These are phyloP conservation scores for Penicillium sp. DNA, from an alignment of 2,329 filamentous ascomycete species.

Conservation along the genomic window DNA sequence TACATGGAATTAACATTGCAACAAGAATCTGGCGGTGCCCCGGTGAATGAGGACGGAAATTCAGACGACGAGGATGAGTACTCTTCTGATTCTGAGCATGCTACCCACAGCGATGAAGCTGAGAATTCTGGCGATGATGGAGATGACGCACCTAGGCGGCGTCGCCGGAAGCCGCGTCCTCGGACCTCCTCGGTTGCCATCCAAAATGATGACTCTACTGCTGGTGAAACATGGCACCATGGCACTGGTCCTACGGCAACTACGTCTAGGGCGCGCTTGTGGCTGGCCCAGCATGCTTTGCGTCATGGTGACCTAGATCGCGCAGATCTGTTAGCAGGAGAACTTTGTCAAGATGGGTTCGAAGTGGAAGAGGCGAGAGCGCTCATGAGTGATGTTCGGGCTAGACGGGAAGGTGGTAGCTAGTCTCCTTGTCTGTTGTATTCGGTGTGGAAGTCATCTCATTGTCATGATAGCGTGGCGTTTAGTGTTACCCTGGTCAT, in stretches of 20 bases:
- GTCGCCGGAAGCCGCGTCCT: slow-evolving; percentile 45
- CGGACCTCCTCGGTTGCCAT: slow-evolving; percentile 30
- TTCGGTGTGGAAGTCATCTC: not conserved
- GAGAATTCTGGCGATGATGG: slow-evolving; percentile 33
- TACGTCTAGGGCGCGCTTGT: slow-evolving; percentile 89
- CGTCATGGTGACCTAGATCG: slow-evolving; percentile 70
- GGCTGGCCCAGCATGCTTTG: slow-evolving; percentile 84
- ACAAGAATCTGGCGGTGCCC: slow-evolving; percentile 74
- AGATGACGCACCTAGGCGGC: slow-evolving; percentile 56
- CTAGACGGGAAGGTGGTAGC: slow-evolving; percentile 59
- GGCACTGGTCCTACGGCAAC: slow-evolving; percentile 85
- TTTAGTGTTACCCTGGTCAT: slow-evolving; percentile 1
- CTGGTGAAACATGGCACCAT: slow-evolving; percentile 38
- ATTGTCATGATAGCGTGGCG: slow-evolving; percentile 11
- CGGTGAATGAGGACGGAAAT: slow-evolving; percentile 12
- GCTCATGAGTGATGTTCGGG: slow-evolving; percentile 80
- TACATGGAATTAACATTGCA: slow-evolving; percentile 97
- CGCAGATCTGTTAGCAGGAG: slow-evolving; percentile 78
- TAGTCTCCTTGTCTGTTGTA: slow-evolving; percentile 4
- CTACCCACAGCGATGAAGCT: slow-evolving; percentile 33
- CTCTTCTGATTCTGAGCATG: slow-evolving; percentile 34
- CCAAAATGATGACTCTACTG: slow-evolving; percentile 36
- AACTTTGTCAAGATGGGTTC: slow-evolving; percentile 91
- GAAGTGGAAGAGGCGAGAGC: slow-evolving; percentile 98
- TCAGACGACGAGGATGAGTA: slow-evolving; percentile 36